Base-by-base conservation (phyloP, 2,329 filamentous ascomycete species). In the Stagonosporopsis vannaccii region DNA sequence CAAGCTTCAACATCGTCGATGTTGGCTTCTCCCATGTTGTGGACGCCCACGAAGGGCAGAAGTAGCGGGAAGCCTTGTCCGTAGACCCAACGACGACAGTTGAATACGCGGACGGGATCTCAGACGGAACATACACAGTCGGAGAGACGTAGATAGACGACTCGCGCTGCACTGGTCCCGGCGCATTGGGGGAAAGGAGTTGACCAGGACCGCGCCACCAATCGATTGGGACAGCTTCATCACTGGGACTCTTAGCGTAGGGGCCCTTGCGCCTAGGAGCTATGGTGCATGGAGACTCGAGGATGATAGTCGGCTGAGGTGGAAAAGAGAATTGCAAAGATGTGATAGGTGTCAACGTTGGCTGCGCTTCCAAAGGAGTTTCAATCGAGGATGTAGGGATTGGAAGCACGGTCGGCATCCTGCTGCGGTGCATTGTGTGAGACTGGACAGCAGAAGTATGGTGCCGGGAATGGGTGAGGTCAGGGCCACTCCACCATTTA, bases 161-260 rank as follows among this genome's bases (percentile, higher is more conserved):
- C 22, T 36, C 36, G 1, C 17, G n/a, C n/a, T 28, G 2, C 6
- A 44, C 17, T 6, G 36, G 13, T 7, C 20, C 35, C 13, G 28
- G 22, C 4, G 32, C 40, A 3, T 47, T 26, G 5, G 41, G 49
- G 2, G 9, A 2, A 11, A 51, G 8, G 9, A 36, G n/a, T 13
- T 53, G 20, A 7, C 22, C 32, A 6, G 50, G 43, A 3, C 43
- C 28, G 23, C 50, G 50, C 50, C 50, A 53, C 36, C 35, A 53
- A 23, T 47, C 43, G 3, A 47, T 30, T 2, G 50, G 50, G 4
- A 52, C 50, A 6, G 8, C 43, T 6, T 15, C 20, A 1, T 17
- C 4, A 8, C 20, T n/a, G n/a, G 13, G 7, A 19, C 2, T 15
- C 8, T 11, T 22, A 19, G 11, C 15, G 6, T 17, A 12, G n/a